These are phyloP conservation scores for Pythium biforme DNA, from an alignment of 352 stramenopile species.

Conservation along the genomic window DNA sequence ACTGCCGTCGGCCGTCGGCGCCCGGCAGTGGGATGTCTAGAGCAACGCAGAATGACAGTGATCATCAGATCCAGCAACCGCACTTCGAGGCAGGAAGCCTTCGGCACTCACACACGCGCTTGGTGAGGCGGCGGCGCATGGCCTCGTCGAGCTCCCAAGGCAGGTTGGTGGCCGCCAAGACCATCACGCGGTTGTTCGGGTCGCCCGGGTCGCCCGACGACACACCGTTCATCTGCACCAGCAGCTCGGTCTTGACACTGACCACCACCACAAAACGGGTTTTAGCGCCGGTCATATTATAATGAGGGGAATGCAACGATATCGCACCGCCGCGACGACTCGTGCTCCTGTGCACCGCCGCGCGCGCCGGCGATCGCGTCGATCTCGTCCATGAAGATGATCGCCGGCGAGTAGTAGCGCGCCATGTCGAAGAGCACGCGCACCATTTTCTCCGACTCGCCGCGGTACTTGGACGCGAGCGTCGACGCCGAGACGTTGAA, in stretches of 20 bases:
- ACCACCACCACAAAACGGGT: too few species aligned
- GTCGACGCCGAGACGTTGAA: conserved; percentile 96
- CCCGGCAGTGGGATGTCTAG: conserved; percentile 43
- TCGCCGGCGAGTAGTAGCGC: conserved; percentile 95
- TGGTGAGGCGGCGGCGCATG: conserved; percentile 89
- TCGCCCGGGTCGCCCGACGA: conserved; percentile 33
- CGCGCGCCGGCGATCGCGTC: conserved; percentile 90
- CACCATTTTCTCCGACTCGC: conserved; percentile 95
- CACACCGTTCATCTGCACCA: conserved; percentile 98
- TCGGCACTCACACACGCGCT: conserved; percentile 62
- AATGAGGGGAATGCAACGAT: too few species aligned
- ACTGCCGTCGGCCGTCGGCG: conserved; percentile 47
- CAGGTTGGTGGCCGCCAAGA: conserved; percentile 90
- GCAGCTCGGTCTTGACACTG: conserved; percentile 96
- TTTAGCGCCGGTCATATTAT: too few species aligned
- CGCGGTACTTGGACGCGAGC: conserved; percentile 92
- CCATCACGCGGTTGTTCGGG: conserved; percentile 72
- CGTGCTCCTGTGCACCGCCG: conserved; percentile 75
- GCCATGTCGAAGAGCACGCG: conserved; percentile 98
- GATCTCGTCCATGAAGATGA: conserved; percentile 99
- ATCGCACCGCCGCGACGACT: conserved; percentile 69
- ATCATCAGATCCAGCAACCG: background rate
- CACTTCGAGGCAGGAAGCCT: background rate
- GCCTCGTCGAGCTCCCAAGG: conserved; percentile 93
- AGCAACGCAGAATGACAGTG: background rate